A percentile compares a stretch with the other conserved stretches of the same genome.
These are phyloP conservation scores for Kuraishia capsulata DNA, from an alignment of 805 yeast genomes.

Conservation along the genomic window DNA sequence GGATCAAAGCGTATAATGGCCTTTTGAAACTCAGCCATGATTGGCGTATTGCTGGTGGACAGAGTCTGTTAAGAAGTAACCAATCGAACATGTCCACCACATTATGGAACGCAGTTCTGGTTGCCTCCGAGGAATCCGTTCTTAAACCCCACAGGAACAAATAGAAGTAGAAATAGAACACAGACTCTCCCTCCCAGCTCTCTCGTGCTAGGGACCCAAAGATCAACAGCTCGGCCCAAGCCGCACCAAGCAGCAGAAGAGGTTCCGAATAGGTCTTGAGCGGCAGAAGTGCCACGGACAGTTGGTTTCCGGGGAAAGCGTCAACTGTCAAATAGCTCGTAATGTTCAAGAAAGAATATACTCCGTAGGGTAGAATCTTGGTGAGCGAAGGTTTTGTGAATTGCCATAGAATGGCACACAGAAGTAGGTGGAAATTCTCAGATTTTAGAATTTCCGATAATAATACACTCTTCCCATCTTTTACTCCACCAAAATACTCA, in stretches of 20 bases:
- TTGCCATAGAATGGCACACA: slow-evolving; percentile 27
- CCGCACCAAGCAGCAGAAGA: slow-evolving; percentile 27
- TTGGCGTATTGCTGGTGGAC: slow-evolving; percentile 5
- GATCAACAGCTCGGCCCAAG: slow-evolving; percentile 27
- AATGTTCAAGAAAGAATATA: slow-evolving; percentile 30
- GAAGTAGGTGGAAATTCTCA: slow-evolving; percentile 30
- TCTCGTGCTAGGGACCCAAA: slow-evolving; percentile 21
- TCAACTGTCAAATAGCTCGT: slow-evolving; percentile 23
- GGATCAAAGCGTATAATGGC: slow-evolving; percentile 8
- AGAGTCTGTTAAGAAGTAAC: slow-evolving; percentile 9
- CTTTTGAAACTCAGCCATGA: background rate
- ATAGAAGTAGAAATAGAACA: slow-evolving; percentile 25
- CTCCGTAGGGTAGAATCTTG: slow-evolving; percentile 30
- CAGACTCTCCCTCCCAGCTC: slow-evolving; percentile 11
- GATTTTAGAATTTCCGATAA: slow-evolving; percentile 27
- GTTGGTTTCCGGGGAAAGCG: slow-evolving; percentile 19
- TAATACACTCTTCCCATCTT: slow-evolving; percentile 9
- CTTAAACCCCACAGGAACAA: slow-evolving; percentile 26
- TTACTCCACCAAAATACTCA: background rate
- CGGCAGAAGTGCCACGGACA: slow-evolving; percentile 26
- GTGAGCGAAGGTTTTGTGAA: slow-evolving; percentile 20
- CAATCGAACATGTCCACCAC: slow-evolving; percentile 13
- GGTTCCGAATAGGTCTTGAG: slow-evolving; percentile 26
- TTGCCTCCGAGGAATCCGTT: slow-evolving; percentile 26
- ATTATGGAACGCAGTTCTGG: slow-evolving; percentile 19